A percentile compares a stretch with the other conserved stretches of the same genome.
Conservation (phyloP, 1,139 yeast species). For the Hansenula sp. region DNA sequence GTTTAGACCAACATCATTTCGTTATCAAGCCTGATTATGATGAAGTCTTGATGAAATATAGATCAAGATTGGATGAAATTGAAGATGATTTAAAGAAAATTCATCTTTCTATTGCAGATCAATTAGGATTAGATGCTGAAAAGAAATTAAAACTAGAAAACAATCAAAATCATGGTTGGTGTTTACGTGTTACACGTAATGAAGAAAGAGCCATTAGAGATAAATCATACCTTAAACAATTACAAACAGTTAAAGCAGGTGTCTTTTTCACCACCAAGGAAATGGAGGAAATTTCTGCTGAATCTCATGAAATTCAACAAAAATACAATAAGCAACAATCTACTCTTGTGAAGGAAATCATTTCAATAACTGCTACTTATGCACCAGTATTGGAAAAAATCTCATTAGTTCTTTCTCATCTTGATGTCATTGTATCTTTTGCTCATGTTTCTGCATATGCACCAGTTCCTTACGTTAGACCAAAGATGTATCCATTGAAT, state of each 20-base stretch:
- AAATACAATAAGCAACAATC: conserved; percentile 75
- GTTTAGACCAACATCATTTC: conserved; percentile 73
- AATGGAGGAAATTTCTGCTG: conserved; percentile 54
- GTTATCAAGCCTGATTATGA: conserved; percentile 89
- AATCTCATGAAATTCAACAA: conserved; percentile 52
- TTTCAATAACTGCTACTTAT: conserved; percentile 75
- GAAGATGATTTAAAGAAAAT: conserved; percentile 52
- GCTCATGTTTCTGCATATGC: conserved; percentile 85
- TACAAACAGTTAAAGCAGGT: conserved; percentile 92
- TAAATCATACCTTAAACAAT: conserved; percentile 58
- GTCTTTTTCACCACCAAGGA: conserved; percentile 77
- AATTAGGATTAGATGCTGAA: conserved; percentile 74
- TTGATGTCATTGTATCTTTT: conserved; percentile 82
- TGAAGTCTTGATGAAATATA: conserved; percentile 61
- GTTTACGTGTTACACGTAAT: conserved; percentile 84
- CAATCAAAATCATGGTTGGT: conserved; percentile 89
- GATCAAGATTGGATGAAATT: conserved; percentile 50
- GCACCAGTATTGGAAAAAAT: conserved; percentile 70
- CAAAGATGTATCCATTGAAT: conserved; percentile 54
- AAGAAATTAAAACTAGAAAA: conserved; percentile 86
- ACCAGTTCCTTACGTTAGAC: conserved; percentile 75
- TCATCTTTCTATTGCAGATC: conserved; percentile 67
- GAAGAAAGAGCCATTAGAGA: conserved; percentile 80
- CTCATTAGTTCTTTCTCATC: conserved; percentile 58
- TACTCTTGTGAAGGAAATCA: conserved; percentile 75